These are phyloP conservation scores for Ophiocordyceps robertsii DNA, from an alignment of 2,329 filamentous ascomycete genomes.

Conservation along the genomic window DNA sequence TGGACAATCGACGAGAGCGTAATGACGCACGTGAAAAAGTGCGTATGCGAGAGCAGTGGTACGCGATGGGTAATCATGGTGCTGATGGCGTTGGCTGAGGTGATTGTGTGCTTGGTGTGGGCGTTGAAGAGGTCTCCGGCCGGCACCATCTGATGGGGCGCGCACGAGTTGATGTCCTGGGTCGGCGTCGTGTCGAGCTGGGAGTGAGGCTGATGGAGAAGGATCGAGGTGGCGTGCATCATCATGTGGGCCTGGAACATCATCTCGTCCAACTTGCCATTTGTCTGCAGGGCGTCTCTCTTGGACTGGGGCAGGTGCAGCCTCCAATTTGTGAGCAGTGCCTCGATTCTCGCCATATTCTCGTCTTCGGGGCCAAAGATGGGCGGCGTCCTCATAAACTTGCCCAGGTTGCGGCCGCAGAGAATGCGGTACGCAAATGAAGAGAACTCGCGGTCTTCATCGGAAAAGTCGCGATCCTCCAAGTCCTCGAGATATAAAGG, in stretches of 20 bases:
- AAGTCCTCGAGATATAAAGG: slow-evolving; percentile 59
- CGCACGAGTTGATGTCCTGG: slow-evolving; percentile 50
- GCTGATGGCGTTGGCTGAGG: slow-evolving; percentile 65
- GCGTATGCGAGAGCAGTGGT: slow-evolving; percentile 59
- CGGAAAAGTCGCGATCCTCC: slow-evolving; percentile 61
- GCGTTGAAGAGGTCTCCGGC: slow-evolving; percentile 41
- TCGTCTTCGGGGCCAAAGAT: slow-evolving; percentile 39
- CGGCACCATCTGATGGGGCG: slow-evolving; percentile 40
- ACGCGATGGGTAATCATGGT: slow-evolving; percentile 62
- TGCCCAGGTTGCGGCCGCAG: slow-evolving; percentile 63
- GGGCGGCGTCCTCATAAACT: slow-evolving; percentile 49
- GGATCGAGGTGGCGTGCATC: slow-evolving; percentile 49
- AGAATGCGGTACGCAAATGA: slow-evolving; percentile 80
- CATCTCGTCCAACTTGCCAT: slow-evolving; percentile 71
- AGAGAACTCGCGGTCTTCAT: slow-evolving; percentile 59
- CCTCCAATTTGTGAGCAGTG: slow-evolving; percentile 56
- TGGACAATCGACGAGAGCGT: slow-evolving; percentile 71
- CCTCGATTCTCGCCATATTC: slow-evolving; percentile 36
- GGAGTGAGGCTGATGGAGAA: slow-evolving; percentile 68
- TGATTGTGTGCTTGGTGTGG: slow-evolving; percentile 70
- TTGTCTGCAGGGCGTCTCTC: slow-evolving; percentile 51
- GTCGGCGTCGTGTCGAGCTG: slow-evolving; percentile 53
- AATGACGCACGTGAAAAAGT: slow-evolving; percentile 73
- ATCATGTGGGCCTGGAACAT: slow-evolving; percentile 89
- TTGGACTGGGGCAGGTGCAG: slow-evolving; percentile 66